These are phyloP conservation scores for Iberis pinnata DNA, from an alignment of 345 rosid species.

Conservation along the genomic window DNA sequence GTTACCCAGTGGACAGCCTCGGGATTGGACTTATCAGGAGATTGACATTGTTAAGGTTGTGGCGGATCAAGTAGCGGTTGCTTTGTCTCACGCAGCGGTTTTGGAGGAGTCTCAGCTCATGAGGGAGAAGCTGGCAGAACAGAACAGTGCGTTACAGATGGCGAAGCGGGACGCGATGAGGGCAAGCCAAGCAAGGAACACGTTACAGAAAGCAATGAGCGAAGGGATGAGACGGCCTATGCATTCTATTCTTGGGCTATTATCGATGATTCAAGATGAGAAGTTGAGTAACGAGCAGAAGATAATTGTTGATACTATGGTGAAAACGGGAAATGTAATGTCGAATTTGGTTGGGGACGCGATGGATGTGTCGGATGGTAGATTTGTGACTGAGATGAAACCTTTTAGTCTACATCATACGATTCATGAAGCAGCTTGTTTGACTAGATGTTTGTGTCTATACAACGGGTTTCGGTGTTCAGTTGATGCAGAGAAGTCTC, in stretches of 20 bases:
- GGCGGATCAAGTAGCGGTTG: conserved; percentile 96
- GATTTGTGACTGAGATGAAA: conserved; percentile 54
- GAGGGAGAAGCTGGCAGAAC: conserved; percentile 84
- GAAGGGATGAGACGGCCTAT: conserved; percentile 91
- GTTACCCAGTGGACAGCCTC: conserved; percentile 55
- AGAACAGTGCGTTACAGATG: conserved; percentile 71
- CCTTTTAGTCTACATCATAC: conserved; percentile 55
- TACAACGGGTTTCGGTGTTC: conserved; percentile 54
- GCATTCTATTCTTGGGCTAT: conserved; percentile 72
- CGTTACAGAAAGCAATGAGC: conserved; percentile 83
- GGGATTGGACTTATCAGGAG: conserved; percentile 77
- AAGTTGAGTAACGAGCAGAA: conserved; percentile 49
- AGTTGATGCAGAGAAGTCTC: conserved; percentile 57
- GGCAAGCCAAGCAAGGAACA: conserved; percentile 78
- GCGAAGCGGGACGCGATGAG: conserved; percentile 67
- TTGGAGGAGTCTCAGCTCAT: conserved; percentile 91
- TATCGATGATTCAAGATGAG: conserved; percentile 72
- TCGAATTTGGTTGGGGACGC: conserved; percentile 75
- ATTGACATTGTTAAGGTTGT: conserved; percentile 86
- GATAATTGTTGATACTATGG: conserved; percentile 68
- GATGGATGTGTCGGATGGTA: conserved; percentile 71
- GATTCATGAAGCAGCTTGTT: conserved; percentile 66
- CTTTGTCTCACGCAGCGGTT: conserved; percentile 91
- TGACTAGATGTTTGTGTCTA: conserved; percentile 74
- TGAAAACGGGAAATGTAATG: conserved; percentile 65